Conservation (phyloP, 2,329 filamentous ascomycete genomes). For the Botrytis byssoidea region DNA sequence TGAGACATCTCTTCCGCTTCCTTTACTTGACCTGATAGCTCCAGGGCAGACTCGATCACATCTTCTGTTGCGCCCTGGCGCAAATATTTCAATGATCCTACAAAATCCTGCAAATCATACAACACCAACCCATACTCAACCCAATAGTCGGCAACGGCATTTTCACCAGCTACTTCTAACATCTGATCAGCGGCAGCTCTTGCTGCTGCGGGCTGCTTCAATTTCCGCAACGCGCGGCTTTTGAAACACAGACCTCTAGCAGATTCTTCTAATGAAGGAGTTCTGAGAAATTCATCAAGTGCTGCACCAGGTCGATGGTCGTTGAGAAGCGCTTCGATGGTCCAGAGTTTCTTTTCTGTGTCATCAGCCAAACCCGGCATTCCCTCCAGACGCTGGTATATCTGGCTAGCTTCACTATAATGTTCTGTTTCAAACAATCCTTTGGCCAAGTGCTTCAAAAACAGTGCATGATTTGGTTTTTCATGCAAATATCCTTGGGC, state of each 20-base stretch:
- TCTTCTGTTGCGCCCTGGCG: background rate
- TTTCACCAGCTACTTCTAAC: background rate
- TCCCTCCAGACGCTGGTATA: slow-evolving; percentile 12
- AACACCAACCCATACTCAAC: slow-evolving; percentile 7
- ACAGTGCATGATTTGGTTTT: slow-evolving; percentile 8
- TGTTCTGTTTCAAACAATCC: slow-evolving; percentile 12
- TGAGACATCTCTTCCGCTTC: slow-evolving; percentile 12
- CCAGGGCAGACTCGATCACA: slow-evolving; percentile 9
- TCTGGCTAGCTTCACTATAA: slow-evolving; percentile 11
- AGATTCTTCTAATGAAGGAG: background rate
- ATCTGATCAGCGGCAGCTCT: slow-evolving; percentile 4
- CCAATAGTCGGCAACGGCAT: background rate
- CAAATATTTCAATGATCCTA: slow-evolving; percentile 6
- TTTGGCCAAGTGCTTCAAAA: slow-evolving; percentile 12
- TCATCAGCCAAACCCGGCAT: slow-evolving; percentile 2
- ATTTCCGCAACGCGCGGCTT: slow-evolving; percentile 8
- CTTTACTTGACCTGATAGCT: background rate
- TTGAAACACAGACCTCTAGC: background rate
- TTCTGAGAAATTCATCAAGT: slow-evolving; percentile 7
- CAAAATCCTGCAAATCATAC: slow-evolving; percentile 2
- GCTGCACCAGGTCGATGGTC: slow-evolving; percentile 9
- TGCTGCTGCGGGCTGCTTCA: slow-evolving; percentile 10
- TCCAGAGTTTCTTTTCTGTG: slow-evolving; percentile 4
- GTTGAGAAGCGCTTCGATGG: slow-evolving; percentile 11
- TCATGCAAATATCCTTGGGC: slow-evolving; percentile 13